Conservation (phyloP, 371 early-diverging fungal genomes). For the Lichtheimia hyalospora region DNA sequence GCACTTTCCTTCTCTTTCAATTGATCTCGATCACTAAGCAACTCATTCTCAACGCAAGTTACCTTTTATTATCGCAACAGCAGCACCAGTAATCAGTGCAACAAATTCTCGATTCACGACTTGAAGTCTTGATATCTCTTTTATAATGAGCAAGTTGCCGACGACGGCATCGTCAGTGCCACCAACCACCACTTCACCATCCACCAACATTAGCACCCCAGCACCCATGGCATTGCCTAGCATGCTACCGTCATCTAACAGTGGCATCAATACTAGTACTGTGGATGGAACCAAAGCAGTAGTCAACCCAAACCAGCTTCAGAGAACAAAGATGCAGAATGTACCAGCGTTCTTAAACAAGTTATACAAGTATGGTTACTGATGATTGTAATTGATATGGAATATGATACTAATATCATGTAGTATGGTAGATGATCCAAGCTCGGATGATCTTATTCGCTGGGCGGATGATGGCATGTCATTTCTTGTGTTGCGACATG, state of each 20-base stretch:
- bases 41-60: no score
- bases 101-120: no score
- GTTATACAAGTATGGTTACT: slow-evolving; percentile 68
- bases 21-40: no score
- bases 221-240: slow-evolving; percentile 6
- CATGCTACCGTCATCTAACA: slow-evolving; percentile 4
- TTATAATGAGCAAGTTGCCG: slow-evolving; percentile 5
- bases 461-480: slow-evolving; percentile 81
- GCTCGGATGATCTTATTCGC: slow-evolving; percentile 68
- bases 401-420: neutral
- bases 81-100: no score
- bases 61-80: no score
- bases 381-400: neutral
- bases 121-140: no score
- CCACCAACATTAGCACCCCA: neutral
- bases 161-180: slow-evolving; percentile 2
- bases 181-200: slow-evolving; percentile 5
- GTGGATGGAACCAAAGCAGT: slow-evolving; percentile 16
- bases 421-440: slow-evolving; percentile 74
- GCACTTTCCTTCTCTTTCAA: no score
- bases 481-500: slow-evolving; percentile 68
- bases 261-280: neutral
- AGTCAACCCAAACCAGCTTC: slow-evolving; percentile 18
- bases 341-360: slow-evolving; percentile 90
- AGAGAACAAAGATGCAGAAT: slow-evolving; percentile 48